Evolutionary conservation across 163 green algal species (phyloP).

Genomic region (Trebouxiophyceae sp.): DNA sequence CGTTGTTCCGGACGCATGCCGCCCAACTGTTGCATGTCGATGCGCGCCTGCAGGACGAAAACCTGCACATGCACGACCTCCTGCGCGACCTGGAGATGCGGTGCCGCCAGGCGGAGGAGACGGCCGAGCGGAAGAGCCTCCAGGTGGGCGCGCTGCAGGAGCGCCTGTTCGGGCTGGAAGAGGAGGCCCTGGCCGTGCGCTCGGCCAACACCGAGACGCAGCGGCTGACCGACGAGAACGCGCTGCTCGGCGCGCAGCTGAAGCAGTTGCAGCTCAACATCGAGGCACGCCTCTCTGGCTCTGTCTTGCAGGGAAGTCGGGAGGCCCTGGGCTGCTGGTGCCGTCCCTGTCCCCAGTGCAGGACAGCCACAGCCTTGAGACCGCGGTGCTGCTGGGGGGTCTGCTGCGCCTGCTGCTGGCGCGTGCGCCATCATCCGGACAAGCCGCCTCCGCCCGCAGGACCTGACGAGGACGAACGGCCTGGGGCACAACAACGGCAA

Average conservation of each 20-base stretch:
- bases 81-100: neutral
- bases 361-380: slow-evolving; percentile 8
- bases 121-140: neutral
- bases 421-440: neutral
- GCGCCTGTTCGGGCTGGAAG: neutral
- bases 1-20: no score
- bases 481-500: slow-evolving; percentile 59
- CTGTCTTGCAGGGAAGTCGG: neutral
- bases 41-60: neutral
- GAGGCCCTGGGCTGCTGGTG: neutral
- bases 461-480: slow-evolving; percentile 18
- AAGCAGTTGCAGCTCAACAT: slow-evolving; percentile 46
- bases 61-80: neutral
- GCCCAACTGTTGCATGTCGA: no score
- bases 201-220: slow-evolving; percentile 29
- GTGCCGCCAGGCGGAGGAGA: neutral
- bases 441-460: slow-evolving; percentile 6
- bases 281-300: slow-evolving; percentile 13
- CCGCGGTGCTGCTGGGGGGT: neutral
- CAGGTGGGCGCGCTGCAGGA: neutral
- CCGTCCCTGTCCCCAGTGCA: neutral
- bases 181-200: neutral
- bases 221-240: slow-evolving; percentile 52
- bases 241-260: slow-evolving; percentile 28
- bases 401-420: neutral